Conservation (phyloP, 805 yeast species). For the Starmerella geochares region DNA sequence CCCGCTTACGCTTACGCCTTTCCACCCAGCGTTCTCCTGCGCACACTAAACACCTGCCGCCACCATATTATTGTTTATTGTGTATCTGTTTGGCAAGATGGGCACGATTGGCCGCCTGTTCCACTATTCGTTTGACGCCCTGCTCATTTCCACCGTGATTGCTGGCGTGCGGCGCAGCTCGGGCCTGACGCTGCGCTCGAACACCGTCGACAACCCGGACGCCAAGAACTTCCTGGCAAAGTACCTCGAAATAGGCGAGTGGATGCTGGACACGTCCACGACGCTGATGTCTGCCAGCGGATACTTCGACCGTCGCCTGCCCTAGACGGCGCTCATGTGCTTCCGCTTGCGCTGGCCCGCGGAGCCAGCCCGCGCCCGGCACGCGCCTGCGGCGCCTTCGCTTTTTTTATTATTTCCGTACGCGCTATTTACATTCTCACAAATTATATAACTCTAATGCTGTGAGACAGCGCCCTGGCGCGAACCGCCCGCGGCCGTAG, state of each 20-base stretch:
- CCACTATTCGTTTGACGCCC: conserved; percentile 68
- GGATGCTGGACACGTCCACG: conserved; percentile 59
- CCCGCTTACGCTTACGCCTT: background rate
- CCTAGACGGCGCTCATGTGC: conserved; percentile 3
- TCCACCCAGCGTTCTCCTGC: background rate
- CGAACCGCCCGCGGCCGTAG: too few relatives aligned
- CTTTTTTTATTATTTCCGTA: too few relatives aligned
- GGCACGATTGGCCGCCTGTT: conserved; percentile 45
- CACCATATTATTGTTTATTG: background rate
- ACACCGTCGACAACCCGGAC: conserved; percentile 41
- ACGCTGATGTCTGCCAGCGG: conserved; percentile 60
- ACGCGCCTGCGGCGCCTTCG: background rate
- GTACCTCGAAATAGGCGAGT: conserved; percentile 80
- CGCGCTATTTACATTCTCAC: too few relatives aligned
- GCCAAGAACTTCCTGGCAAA: conserved; percentile 38
- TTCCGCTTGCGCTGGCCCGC: too few relatives aligned
- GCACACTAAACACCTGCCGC: background rate
- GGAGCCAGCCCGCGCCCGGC: too few relatives aligned
- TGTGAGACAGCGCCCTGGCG: too few relatives aligned
- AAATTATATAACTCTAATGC: too few relatives aligned
- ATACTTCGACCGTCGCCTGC: conserved; percentile 45
- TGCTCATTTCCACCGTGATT: conserved; percentile 65
- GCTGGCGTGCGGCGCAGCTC: conserved; percentile 82
- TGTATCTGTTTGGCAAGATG: conserved; percentile 26
- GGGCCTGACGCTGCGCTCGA: conserved; percentile 53